phyloP scores from a whole-genome alignment of 805 yeast genomes.

The Trichomonascus vanleenenianus region DNA sequence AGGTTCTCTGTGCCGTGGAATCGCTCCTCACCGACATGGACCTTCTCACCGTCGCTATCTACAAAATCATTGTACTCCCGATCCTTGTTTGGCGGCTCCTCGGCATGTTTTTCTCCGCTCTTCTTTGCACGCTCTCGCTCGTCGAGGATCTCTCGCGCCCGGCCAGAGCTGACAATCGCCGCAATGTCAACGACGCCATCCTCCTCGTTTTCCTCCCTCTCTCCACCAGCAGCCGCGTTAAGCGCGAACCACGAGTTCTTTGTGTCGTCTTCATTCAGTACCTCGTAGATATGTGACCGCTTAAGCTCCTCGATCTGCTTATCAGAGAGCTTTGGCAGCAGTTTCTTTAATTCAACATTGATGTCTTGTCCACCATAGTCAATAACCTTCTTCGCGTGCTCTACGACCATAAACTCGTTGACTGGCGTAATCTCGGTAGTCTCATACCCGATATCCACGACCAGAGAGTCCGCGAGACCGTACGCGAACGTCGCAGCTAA shows the following conservation, averaged over 20 bases:
- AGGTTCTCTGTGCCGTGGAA: constrained; percentile 70
- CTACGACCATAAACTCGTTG: constrained; percentile 58
- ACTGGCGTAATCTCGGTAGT: constrained; percentile 75
- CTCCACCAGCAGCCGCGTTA: constrained; percentile 34
- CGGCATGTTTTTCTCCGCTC: constrained; percentile 29
- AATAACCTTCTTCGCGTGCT: constrained; percentile 44
- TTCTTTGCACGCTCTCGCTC: constrained; percentile 47
- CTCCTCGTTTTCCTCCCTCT: constrained; percentile 48
- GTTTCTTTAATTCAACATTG: constrained; percentile 41
- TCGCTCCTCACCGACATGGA: constrained; percentile 82
- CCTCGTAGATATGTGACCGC: constrained; percentile 68
- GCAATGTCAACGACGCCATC: constrained; percentile 85
- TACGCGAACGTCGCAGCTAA: constrained; percentile 69
- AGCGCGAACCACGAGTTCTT: constrained; percentile 54
- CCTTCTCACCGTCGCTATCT: constrained; percentile 47
- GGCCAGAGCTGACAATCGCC: constrained; percentile 72
- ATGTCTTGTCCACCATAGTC: constrained; percentile 59
- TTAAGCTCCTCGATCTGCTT: constrained; percentile 70
- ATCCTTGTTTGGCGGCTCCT: constrained; percentile 48
- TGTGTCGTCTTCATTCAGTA: constrained; percentile 55
- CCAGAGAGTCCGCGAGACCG: constrained; percentile 52
- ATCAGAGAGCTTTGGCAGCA: constrained; percentile 50
- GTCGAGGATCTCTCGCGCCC: constrained; percentile 62
- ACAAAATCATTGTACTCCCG: constrained; percentile 63
- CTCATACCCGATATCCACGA: constrained; percentile 73